Percentiles rank a stretch among this genome's conserved stretches.
phyloP scores from a whole-genome alignment of 1,284 basidiomycete genomes.

The Blastosporella zonata region DNA sequence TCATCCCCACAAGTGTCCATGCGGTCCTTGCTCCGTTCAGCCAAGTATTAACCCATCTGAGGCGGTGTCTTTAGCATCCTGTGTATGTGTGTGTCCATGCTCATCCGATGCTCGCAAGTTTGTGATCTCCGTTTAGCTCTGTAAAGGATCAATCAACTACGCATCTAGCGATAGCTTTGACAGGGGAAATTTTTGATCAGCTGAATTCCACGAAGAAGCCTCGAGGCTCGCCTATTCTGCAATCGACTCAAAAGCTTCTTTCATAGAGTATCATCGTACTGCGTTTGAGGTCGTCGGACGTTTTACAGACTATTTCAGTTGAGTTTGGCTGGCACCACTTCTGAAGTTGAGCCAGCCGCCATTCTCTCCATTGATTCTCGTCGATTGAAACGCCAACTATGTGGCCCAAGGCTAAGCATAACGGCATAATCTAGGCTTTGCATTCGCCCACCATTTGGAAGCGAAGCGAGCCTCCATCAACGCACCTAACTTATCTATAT shows the following conservation, averaged over 20 bases:
- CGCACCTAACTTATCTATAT: conserved; percentile 9
- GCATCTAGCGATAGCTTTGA: not conserved
- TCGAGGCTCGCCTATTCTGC: conserved; percentile 14
- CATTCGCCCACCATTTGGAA: conserved; percentile 15
- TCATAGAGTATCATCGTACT: conserved; percentile 3
- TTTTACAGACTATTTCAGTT: not conserved
- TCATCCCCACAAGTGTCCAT: not conserved
- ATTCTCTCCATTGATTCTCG: not conserved
- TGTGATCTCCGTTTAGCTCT: not conserved
- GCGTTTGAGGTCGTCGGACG: conserved; percentile 4
- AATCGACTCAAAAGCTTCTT: conserved; percentile 8
- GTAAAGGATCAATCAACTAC: not conserved
- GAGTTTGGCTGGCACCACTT: not conserved
- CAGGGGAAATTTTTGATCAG: not conserved
- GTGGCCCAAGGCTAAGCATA: conserved; percentile 1
- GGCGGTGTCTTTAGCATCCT: not conserved
- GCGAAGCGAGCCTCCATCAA: conserved; percentile 11
- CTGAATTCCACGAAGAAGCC: conserved; percentile 11
- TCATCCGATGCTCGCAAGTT: not conserved
- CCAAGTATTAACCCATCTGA: not conserved
- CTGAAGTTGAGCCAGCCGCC: not conserved
- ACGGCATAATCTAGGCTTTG: not conserved
- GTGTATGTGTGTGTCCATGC: not conserved
- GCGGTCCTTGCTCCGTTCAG: not conserved
- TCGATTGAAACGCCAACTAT: conserved; percentile 14